Evolutionary conservation across 805 yeast species (phyloP).

Genomic region (Candida montana): DNA sequence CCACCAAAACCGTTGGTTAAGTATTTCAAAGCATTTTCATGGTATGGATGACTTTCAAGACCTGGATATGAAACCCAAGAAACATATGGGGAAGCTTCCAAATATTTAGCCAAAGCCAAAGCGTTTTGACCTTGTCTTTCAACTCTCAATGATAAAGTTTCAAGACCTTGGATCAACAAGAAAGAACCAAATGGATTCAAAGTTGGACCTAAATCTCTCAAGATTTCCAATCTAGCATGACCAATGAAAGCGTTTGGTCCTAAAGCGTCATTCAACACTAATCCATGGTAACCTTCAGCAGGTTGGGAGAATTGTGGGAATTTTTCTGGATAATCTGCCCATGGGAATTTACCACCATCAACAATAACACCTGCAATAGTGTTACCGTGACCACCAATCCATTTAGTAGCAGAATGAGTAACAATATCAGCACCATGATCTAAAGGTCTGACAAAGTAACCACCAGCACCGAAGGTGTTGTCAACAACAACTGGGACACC

Average conservation of each 20-base stretch:
- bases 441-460: slow-evolving; percentile 77
- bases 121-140: slow-evolving; percentile 90
- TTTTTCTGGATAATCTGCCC: slow-evolving; percentile 77
- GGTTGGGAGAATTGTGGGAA: slow-evolving; percentile 92
- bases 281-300: slow-evolving; percentile 90
- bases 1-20: slow-evolving; percentile 80
- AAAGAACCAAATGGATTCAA: slow-evolving; percentile 87
- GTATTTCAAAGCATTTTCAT: slow-evolving; percentile 79
- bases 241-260: slow-evolving; percentile 77
- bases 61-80: slow-evolving; percentile 94
- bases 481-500: slow-evolving; percentile 92
- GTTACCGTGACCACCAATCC: slow-evolving; percentile 98
- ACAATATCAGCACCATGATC: slow-evolving; percentile 90
- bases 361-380: slow-evolving; percentile 89
- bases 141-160: slow-evolving; percentile 87
- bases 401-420: slow-evolving; percentile 92
- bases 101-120: slow-evolving; percentile 67
- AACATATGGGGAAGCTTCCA: slow-evolving; percentile 70
- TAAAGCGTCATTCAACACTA: slow-evolving; percentile 72
- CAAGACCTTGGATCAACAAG: slow-evolving; percentile 84
- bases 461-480: slow-evolving; percentile 97
- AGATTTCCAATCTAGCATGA: slow-evolving; percentile 74
- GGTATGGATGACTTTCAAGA: slow-evolving; percentile 68
- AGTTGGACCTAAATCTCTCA: slow-evolving; percentile 90
- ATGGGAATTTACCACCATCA: slow-evolving; percentile 91